Percentiles rank a stretch among this genome's conserved stretches.
Evolutionary conservation across 768 basidiomycete genomes (phyloP).

Genomic region (Kwoniella botswanensis): DNA sequence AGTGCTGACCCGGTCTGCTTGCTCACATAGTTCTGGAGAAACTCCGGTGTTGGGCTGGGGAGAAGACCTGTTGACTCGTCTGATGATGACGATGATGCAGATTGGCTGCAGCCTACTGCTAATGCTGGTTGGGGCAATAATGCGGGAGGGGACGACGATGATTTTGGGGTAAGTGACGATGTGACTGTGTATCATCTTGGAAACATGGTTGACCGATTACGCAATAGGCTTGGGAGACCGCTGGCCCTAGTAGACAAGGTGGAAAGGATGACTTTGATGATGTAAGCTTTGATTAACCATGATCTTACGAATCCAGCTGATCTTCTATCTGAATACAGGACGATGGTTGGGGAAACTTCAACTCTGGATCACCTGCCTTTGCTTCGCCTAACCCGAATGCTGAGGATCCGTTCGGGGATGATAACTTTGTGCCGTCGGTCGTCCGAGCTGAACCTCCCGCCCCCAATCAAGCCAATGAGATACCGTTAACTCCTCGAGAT

Average conservation of each 20-base stretch:
- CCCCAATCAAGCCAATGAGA: slow-evolving; percentile 10
- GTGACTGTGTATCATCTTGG: too few relatives aligned
- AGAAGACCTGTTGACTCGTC: slow-evolving; percentile 45
- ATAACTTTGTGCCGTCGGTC: slow-evolving; percentile 41
- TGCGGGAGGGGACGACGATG: slow-evolving; percentile 33
- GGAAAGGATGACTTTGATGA: slow-evolving; percentile 43
- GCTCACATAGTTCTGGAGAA: slow-evolving; percentile 39
- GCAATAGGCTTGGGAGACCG: slow-evolving; percentile 27
- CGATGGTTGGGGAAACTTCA: slow-evolving; percentile 56
- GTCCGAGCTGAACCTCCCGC: slow-evolving; percentile 32
- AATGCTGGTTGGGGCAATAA: slow-evolving; percentile 6
- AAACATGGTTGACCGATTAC: background rate
- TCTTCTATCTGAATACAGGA: slow-evolving; percentile 26
- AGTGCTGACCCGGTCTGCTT: background rate
- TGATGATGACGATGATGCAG: slow-evolving; percentile 53
- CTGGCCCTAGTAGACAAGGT: slow-evolving; percentile 14
- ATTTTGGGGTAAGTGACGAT: slow-evolving; percentile 42
- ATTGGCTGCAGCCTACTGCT: slow-evolving; percentile 43
- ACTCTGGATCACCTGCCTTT: slow-evolving; percentile 34
- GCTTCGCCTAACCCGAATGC: slow-evolving; percentile 22
- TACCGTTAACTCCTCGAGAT: slow-evolving; percentile 54
- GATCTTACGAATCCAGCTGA: background rate
- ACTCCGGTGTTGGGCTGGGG: slow-evolving; percentile 26
- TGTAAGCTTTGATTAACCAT: slow-evolving; percentile 26
- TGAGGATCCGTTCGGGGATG: slow-evolving; percentile 56